Conservation (phyloP, 257 asterid species). For the Salvia splendens region DNA sequence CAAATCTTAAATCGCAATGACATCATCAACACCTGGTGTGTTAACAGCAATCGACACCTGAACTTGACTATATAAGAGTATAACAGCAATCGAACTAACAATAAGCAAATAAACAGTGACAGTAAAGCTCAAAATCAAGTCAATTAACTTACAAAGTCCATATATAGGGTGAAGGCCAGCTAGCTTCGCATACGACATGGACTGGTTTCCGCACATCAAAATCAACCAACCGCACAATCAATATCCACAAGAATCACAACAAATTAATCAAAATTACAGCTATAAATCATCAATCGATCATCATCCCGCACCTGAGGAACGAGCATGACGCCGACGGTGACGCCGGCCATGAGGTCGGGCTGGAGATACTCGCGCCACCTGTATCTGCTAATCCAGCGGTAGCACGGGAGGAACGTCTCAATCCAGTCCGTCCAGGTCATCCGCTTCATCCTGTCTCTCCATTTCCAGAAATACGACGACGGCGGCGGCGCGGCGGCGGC, state of each 20-base stretch:
- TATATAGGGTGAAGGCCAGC: constrained; percentile 97
- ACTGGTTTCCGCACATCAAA: constrained; percentile 49
- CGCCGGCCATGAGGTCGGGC: constrained; percentile 88
- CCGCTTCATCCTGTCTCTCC: constrained; percentile 62
- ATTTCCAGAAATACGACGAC: constrained; percentile 41
- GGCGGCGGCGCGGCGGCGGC: constrained; percentile 30
- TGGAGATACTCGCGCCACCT: constrained; percentile 83
- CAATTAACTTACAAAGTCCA: constrained; percentile 86
- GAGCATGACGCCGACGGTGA: constrained; percentile 97
- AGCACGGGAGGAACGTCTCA: constrained; percentile 74
- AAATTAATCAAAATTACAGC: not conserved
- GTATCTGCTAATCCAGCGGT: constrained; percentile 87
- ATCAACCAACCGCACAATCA: not conserved
- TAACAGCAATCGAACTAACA: not conserved
- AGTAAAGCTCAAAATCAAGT: not conserved
- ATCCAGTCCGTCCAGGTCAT: constrained; percentile 83
- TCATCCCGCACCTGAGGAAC: constrained; percentile 79
- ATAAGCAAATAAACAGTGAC: constrained; percentile 11
- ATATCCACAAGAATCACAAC: constrained; percentile 12
- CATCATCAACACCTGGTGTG: constrained; percentile 1
- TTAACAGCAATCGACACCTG: not conserved
- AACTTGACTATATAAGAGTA: not conserved
- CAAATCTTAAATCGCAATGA: not conserved
- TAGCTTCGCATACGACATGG: constrained; percentile 99
- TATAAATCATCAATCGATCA: not conserved